Base-by-base conservation (phyloP, 305 asterid species). In the Fraxinus nigra region DNA sequence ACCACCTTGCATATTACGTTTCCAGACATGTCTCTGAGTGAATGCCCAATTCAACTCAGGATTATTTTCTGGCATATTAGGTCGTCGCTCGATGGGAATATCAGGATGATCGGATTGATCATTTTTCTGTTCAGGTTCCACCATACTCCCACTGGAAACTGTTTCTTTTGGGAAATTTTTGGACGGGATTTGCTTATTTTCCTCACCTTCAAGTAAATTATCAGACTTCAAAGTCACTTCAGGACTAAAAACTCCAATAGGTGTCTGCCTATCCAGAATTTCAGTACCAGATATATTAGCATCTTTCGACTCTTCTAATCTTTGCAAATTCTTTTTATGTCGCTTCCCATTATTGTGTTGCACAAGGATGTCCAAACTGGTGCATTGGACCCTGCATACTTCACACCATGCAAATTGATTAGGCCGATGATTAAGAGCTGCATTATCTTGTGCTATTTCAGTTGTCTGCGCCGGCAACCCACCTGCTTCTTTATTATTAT, bases 271-370 rank as follows among this genome's bases (percentile, higher is more conserved):
- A 10, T 81, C 75, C 65, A 6, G 61, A 6, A 7, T 2, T 80
- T 80, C 80, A 46, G 83, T 30, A 11, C 67, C 75, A 63, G 76
- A 34, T 61, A 26, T n/a, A 54, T 61, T 51, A 16, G 37, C 38
- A 38, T 26, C 78, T 48, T 69, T 76, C 73, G 22, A 34, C 37
- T 34, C 37, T 63, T 78, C 87, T 63, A 65, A 76, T 77, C 51
- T 85, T 24, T 38, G 80, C 80, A 87, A 61, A 77, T 82, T 82
- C 83, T 72, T 87, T 75, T 80, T 56, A 74, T 87, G 89, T 8
- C 86, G 83, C 72, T 87, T 87, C 14, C 89, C 85, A 1, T 13
- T 83, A 75, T 78, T 65, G 80, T 82, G 89, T 73, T 80, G 75
- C 79, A 28, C 82, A 46, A 87, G 82, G 24, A 82, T 81, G 46